These are phyloP conservation scores for Coniella lustricola DNA, from an alignment of 2,329 filamentous ascomycete species.

Conservation along the genomic window DNA sequence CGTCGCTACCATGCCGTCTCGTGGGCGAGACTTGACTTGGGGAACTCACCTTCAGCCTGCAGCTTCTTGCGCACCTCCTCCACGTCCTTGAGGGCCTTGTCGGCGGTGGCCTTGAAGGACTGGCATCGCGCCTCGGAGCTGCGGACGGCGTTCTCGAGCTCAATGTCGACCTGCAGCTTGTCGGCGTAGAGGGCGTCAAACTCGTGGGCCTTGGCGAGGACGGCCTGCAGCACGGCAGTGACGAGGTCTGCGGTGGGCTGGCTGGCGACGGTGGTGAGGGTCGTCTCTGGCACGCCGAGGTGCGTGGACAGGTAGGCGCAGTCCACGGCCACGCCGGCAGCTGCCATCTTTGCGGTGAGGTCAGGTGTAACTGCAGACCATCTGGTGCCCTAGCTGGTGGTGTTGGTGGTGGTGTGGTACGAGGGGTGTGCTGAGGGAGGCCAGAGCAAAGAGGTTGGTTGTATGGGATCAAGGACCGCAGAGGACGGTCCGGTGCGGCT, in stretches of 20 bases:
- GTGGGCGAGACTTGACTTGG: constrained; percentile 1
- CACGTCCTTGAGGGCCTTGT: constrained; percentile 77
- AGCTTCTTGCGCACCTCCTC: constrained; percentile 76
- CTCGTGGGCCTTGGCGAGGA: constrained; percentile 74
- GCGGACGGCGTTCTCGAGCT: constrained; percentile 84
- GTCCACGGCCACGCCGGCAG: constrained; percentile 50
- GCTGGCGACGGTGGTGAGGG: constrained; percentile 53
- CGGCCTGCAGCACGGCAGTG: constrained; percentile 62
- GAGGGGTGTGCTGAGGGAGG: neutral
- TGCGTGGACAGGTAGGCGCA: constrained; percentile 66
- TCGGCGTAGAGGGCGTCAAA: constrained; percentile 76
- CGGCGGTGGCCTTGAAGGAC: constrained; percentile 70
- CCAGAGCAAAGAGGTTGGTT: neutral
- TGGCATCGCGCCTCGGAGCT: constrained; percentile 77
- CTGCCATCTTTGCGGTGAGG: constrained; percentile 44
- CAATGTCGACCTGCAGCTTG: constrained; percentile 83
- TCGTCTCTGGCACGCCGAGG: constrained; percentile 59
- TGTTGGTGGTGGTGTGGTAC: neutral
- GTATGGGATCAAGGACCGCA: neutral
- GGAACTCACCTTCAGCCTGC: constrained; percentile 65
- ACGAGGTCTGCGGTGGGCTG: constrained; percentile 74
- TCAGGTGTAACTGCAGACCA: constrained; percentile 11
- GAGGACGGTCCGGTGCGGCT: neutral
- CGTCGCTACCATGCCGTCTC: neutral
- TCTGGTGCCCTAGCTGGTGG: neutral